Evolutionary conservation across 352 stramenopile species (phyloP).

Genomic region (Phytophthora meadii): DNA sequence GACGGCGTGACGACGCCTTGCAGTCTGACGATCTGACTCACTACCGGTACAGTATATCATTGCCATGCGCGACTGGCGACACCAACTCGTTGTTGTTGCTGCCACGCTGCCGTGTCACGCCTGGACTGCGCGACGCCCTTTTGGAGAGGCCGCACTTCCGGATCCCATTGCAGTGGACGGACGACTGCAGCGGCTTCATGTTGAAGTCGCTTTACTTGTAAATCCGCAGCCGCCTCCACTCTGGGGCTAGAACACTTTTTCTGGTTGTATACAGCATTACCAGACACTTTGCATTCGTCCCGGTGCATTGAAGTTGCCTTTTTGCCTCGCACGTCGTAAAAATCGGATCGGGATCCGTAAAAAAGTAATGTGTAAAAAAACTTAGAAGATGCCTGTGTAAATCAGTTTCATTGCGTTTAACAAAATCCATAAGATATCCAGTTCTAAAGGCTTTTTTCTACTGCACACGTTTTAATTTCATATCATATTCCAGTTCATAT

Average conservation of each 20-base stretch:
- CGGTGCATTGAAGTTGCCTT: constrained; percentile 12
- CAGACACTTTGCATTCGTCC: not conserved
- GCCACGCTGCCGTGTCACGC: constrained; percentile 18
- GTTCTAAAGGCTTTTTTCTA: not conserved
- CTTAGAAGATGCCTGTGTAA: constrained; percentile 12
- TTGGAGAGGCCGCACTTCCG: not conserved
- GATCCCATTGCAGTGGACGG: constrained; percentile 5
- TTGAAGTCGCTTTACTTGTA: constrained; percentile 4
- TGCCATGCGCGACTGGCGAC: constrained; percentile 15
- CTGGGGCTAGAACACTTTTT: not conserved
- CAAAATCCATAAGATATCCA: too few species aligned
- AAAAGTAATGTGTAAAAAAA: constrained; percentile 24
- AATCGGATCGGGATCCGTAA: constrained; percentile 21
- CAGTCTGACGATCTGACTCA: constrained; percentile 3
- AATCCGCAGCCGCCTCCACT: not conserved
- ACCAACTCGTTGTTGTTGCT: not conserved
- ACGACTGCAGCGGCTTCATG: not conserved
- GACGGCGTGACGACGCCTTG: not conserved
- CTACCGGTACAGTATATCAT: not conserved
- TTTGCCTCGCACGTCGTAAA: constrained; percentile 9
- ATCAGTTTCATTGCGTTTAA: not conserved
- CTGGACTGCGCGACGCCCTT: not conserved
- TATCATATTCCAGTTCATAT: not conserved
- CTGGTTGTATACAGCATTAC: not conserved
- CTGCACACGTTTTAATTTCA: not conserved